Base-by-base conservation (phyloP, 192 early-diverging fungal species). In the Cetraspora pellucida region DNA sequence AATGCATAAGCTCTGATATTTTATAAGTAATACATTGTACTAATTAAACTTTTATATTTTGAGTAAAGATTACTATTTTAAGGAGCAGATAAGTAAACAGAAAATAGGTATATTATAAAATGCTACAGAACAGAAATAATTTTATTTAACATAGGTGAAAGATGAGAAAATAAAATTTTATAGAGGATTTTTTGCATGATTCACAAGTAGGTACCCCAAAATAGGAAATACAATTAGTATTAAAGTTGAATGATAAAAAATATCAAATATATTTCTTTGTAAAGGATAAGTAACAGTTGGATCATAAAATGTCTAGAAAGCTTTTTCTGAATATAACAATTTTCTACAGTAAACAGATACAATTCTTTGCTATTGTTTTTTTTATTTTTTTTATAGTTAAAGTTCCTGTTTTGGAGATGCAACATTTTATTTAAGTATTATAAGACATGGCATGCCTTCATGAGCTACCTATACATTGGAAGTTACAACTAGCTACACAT, bases 51-150 rank as follows among this genome's bases (percentile, higher is more conserved):
- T 50, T 21, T 46, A 10, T 52, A 69, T 43, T 69, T 21, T 4
- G 49, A 46, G 49, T 50, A 69, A 25, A 45, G 7, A 49, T 69
- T 69, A 28, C 46, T 47, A 69, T 52, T 52, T 45, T 50, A 69
- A 11, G 10, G 23, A 50, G 28, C 46, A 50, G 16, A 10, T n/a
- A 69, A 16, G 10, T 19, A 69, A 23, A 69, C 3, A 10, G 67
- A n/a, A 14, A 17, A 69, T 28, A 69, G 23, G 14, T 69, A 49
- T 49, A 14, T 69, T 69, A n/a, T 69, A 45, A 25, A 37, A 13
- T 46, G 23, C 31, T 31, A 31, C 2, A 28, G 60, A 10, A 63
- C 60, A 10, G 60, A 63, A 43, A 3, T 16, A 10, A 63, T 63
- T 63, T 16, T 28, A 28, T 63, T 10, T 17, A 28, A 1, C 0